Percentiles rank a stretch among this genome's conserved stretches.
These are phyloP conservation scores for Pharnaceum exiguum DNA, from an alignment of 148 eudicot species.

Conservation along the genomic window DNA sequence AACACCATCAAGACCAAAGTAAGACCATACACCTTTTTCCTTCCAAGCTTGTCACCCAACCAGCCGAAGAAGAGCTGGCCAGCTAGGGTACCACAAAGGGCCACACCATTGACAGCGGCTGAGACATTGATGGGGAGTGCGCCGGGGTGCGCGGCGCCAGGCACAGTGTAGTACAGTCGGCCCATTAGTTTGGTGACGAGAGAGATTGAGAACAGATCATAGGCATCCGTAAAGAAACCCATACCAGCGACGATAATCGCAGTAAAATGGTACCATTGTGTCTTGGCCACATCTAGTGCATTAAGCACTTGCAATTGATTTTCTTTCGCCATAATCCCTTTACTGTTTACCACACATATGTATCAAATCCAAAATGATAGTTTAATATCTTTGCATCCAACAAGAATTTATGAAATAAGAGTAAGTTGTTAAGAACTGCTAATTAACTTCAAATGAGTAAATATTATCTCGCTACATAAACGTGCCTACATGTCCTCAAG, in stretches of 20 bases:
- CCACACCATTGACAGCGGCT: slow-evolving; percentile 55
- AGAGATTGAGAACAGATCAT: slow-evolving; percentile 67
- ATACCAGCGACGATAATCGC: slow-evolving; percentile 68
- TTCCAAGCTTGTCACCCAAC: slow-evolving; percentile 69
- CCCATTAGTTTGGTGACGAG: slow-evolving; percentile 59
- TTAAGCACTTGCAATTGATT: slow-evolving; percentile 41
- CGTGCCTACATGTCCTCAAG: no score
- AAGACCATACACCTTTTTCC: slow-evolving; percentile 60
- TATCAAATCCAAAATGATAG: no score
- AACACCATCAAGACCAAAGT: slow-evolving; percentile 54
- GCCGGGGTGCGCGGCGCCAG: slow-evolving; percentile 31
- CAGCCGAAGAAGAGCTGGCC: slow-evolving; percentile 72
- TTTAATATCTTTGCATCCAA: no score
- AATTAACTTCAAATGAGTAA: no score
- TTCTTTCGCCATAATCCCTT: slow-evolving; percentile 26
- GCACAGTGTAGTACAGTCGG: slow-evolving; percentile 48
- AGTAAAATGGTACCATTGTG: slow-evolving; percentile 73
- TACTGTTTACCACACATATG: neutral
- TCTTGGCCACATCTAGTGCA: slow-evolving; percentile 63
- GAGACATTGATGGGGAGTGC: slow-evolving; percentile 48
- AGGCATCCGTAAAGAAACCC: slow-evolving; percentile 85
- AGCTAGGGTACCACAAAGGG: slow-evolving; percentile 56
- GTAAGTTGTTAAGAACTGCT: no score
- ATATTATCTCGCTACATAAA: no score
- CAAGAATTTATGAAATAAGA: no score